A percentile compares a stretch with the other conserved stretches of the same genome.
Evolutionary conservation across 2,329 filamentous ascomycete genomes (phyloP).

Genomic region (Harringtonia aguacate): DNA sequence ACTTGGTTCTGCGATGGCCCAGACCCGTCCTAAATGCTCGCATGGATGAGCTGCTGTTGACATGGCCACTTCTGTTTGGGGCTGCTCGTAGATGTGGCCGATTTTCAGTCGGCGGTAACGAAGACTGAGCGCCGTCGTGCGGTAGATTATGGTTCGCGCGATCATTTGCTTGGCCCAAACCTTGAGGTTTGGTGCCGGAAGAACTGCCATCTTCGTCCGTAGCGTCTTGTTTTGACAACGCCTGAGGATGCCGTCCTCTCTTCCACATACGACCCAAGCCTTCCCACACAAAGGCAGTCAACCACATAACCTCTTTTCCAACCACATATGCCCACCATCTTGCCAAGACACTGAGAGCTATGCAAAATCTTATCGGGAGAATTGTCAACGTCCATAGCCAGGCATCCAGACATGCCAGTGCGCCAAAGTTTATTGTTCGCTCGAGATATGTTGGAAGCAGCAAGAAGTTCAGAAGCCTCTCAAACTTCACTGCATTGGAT

Average conservation of each 20-base stretch:
- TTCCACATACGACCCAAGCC: constrained; percentile 73
- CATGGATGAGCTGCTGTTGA: neutral
- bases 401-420: constrained; percentile 82
- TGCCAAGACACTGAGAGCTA: constrained; percentile 65
- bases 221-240: constrained; percentile 5
- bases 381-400: constrained; percentile 98
- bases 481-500: constrained; percentile 83
- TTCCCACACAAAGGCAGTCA: constrained; percentile 67
- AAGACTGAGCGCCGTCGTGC: too few species aligned
- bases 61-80: neutral
- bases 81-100: neutral
- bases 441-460: constrained; percentile 74
- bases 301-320: constrained; percentile 58
- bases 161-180: neutral
- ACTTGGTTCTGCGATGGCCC: constrained; percentile 57
- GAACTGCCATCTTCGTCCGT: neutral
- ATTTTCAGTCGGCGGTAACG: neutral
- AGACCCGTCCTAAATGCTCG: neutral
- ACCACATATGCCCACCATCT: constrained; percentile 70
- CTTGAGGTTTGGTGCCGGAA: too few species aligned
- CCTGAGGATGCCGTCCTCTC: constrained; percentile 38
- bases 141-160: too few species aligned
- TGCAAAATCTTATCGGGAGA: constrained; percentile 75
- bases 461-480: constrained; percentile 82
- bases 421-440: constrained; percentile 75